Conservation (phyloP, 2,329 filamentous ascomycete species). For the Cercospora sojina region DNA sequence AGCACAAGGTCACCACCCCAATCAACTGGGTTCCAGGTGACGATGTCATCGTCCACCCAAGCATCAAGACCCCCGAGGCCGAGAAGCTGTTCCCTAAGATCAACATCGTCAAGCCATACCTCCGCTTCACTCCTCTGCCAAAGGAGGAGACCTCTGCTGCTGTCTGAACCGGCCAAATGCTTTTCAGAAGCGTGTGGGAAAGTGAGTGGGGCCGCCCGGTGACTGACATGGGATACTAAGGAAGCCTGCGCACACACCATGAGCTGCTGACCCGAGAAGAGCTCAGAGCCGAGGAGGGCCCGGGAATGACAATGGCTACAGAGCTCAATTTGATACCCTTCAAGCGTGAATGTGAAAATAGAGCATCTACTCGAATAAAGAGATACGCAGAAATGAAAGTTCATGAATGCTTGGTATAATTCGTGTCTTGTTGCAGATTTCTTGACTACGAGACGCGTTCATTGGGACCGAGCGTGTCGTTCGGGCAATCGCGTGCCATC, state of each 20-base stretch:
- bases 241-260: not conserved
- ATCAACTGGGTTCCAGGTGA: constrained; percentile 61
- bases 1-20: constrained; percentile 59
- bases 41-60: constrained; percentile 62
- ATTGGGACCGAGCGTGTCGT: not conserved
- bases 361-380: not conserved
- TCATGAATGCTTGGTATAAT: not conserved
- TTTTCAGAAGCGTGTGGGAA: constrained; percentile 30
- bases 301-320: not conserved
- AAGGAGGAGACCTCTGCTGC: constrained; percentile 57
- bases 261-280: not conserved
- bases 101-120: constrained; percentile 62
- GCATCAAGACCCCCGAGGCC: constrained; percentile 58
- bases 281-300: not conserved
- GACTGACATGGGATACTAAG: constrained; percentile 19
- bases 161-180: constrained; percentile 31
- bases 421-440: not conserved
- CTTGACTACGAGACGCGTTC: not conserved
- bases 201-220: constrained; percentile 24
- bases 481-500: not conserved
- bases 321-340: constrained; percentile 13
- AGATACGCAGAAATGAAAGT: constrained; percentile 12
- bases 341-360: not conserved
- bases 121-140: constrained; percentile 59
- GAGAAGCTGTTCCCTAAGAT: constrained; percentile 61